Evolutionary conservation across 805 yeast species (phyloP), one percentile per base, ranked within the genome.

Genomic region (Pichia thaimueangensis): DNA sequence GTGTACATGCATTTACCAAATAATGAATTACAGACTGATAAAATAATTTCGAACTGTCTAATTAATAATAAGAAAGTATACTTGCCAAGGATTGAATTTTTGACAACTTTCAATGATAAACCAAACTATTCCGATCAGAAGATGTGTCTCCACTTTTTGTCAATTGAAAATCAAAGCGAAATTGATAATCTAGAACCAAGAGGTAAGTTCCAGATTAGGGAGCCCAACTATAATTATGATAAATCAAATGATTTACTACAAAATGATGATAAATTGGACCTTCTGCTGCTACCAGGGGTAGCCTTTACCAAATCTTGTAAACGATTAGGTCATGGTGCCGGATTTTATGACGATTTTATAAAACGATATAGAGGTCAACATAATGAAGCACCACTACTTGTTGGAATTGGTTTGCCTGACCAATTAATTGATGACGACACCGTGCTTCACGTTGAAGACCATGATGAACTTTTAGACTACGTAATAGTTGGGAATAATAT

Each of bases 271-370:
- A 42, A 38, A 24, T 62, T 91, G 19, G 97, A 91, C 51, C 53
- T 91, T 9, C 64, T 91, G 6, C 62, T 91, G 6, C 69, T 91
- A 0, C 97, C 97, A 0, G 97, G 95, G 0, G 81, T 91, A 2
- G 96, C 86, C 1, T 89, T 86, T 59, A 73, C 85, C 1, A 49
- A 22, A 5, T 45, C 45, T 1, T 62, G 68, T 15, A 44, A 50
- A 25, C 59, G 98, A 41, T 58, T 91, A 41, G 98, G 98, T 1
- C 95, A 87, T 58, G 98, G 98, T 1, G 91, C 81, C 5, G 98
- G 97, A 0, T 88, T 76, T 59, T 91, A 93, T 59, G 98, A 91
- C 58, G 86, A 82, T 52, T 84, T 69, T 53, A 70, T 84, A 32
- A 64, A 69, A 35, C 63, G 82, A 39, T 78, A 78, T 50, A 20